Conservation (phyloP, 257 asterid species). For the Scutellaria minor region DNA sequence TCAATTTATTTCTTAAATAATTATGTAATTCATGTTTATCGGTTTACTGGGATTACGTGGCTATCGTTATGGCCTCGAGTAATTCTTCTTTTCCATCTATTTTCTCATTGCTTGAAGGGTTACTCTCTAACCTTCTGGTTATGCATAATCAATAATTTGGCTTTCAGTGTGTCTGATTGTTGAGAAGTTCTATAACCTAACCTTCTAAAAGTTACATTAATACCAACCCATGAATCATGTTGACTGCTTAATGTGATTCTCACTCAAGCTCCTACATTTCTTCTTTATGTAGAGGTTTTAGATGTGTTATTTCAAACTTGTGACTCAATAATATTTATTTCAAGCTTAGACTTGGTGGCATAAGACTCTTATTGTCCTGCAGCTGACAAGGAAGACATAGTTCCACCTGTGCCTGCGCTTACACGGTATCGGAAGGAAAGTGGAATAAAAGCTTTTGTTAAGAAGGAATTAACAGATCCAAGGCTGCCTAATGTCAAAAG, state of each 20-base stretch:
- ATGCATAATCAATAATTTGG: neutral
- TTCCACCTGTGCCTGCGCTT: slow-evolving; percentile 90
- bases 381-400: slow-evolving; percentile 91
- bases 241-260: slow-evolving; percentile 22
- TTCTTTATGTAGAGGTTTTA: slow-evolving; percentile 19
- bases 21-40: neutral
- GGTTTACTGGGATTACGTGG: neutral
- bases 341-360: slow-evolving; percentile 20
- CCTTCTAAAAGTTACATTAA: neutral
- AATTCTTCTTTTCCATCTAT: neutral
- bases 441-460: slow-evolving; percentile 88
- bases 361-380: slow-evolving; percentile 40
- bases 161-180: neutral
- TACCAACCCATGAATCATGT: neutral
- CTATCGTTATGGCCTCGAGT: neutral
- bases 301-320: neutral
- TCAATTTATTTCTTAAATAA: neutral
- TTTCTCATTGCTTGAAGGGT: neutral
- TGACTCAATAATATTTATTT: neutral
- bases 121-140: neutral
- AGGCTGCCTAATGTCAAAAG: slow-evolving; percentile 71
- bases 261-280: slow-evolving; percentile 26
- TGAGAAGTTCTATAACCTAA: neutral
- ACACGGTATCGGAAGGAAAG: slow-evolving; percentile 83
- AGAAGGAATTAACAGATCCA: slow-evolving; percentile 81